phyloP scores from a whole-genome alignment of 2,329 filamentous ascomycete genomes.

The Fusarium buxicola region DNA sequence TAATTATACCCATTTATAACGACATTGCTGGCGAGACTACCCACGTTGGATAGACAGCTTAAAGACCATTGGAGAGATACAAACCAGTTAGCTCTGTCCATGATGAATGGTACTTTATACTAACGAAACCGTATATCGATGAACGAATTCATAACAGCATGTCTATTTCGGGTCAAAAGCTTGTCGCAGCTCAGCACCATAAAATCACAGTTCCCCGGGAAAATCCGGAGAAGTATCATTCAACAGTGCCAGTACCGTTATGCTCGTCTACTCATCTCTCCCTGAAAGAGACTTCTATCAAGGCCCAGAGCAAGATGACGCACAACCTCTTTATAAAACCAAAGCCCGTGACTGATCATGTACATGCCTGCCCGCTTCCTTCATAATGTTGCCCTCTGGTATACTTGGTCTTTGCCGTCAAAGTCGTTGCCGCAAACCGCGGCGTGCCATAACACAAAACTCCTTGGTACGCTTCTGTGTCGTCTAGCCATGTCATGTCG shows the following conservation, averaged over 20 bases:
- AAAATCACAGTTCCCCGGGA: neutral
- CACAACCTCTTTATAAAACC: slow-evolving; percentile 14
- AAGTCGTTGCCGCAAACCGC: slow-evolving; percentile 35
- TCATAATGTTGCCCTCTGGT: slow-evolving; percentile 33
- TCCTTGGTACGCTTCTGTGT: slow-evolving; percentile 31
- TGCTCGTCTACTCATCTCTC: neutral
- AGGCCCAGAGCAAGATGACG: neutral
- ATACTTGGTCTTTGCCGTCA: slow-evolving; percentile 41
- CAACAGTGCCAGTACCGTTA: neutral
- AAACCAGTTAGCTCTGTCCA: too few relatives aligned
- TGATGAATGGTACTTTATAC: too few relatives aligned
- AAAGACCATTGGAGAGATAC: too few relatives aligned
- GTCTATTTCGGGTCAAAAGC: slow-evolving; percentile 11
- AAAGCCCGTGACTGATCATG: slow-evolving; percentile 35
- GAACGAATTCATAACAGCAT: neutral
- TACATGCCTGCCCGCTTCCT: slow-evolving; percentile 24
- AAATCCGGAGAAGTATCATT: neutral
- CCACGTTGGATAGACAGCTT: too few relatives aligned
- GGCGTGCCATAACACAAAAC: slow-evolving; percentile 36
- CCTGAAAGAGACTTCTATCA: neutral
- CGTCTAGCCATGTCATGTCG: slow-evolving; percentile 32
- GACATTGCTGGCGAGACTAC: too few relatives aligned
- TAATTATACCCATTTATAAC: too few relatives aligned
- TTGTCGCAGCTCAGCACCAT: neutral
- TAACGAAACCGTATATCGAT: neutral